Conservation (phyloP, 2,329 filamentous ascomycete genomes). For the Magnaporthiopsis poae region DNA sequence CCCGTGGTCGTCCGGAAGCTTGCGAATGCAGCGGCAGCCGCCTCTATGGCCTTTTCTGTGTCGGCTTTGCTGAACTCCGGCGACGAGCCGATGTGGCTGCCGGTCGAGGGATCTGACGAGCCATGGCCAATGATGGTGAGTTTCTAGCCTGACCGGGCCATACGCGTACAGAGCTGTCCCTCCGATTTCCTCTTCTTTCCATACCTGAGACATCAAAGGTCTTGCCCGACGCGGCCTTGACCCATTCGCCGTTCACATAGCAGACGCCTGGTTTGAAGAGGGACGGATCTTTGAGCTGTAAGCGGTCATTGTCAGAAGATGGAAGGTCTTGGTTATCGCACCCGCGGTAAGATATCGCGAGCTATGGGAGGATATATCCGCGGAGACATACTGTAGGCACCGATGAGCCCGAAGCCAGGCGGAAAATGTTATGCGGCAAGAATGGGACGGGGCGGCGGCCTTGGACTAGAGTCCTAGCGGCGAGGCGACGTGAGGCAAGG, state of each 20-base stretch:
- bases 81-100: constrained; percentile 68
- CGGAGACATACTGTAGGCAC: constrained; percentile 30
- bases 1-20: constrained; percentile 62
- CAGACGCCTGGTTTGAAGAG: constrained; percentile 73
- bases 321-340: neutral
- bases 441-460: constrained; percentile 2
- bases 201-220: constrained; percentile 79
- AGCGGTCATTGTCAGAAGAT: neutral
- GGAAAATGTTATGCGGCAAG: constrained; percentile 6
- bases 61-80: constrained; percentile 77
- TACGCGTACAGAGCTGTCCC: neutral
- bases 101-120: constrained; percentile 65
- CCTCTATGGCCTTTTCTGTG: constrained; percentile 69
- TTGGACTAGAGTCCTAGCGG: neutral
- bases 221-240: constrained; percentile 73
- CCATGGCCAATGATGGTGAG: neutral
- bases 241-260: constrained; percentile 91
- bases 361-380: too few species aligned
- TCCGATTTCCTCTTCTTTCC: too few species aligned
- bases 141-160: neutral
- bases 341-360: too few species aligned
- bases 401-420: constrained; percentile 34
- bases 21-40: constrained; percentile 67
- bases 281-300: constrained; percentile 66
- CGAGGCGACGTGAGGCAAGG: constrained; percentile 1